Evolutionary conservation across 2,329 filamentous ascomycete species (phyloP).

Genomic region (Dactylellina leptospora): DNA sequence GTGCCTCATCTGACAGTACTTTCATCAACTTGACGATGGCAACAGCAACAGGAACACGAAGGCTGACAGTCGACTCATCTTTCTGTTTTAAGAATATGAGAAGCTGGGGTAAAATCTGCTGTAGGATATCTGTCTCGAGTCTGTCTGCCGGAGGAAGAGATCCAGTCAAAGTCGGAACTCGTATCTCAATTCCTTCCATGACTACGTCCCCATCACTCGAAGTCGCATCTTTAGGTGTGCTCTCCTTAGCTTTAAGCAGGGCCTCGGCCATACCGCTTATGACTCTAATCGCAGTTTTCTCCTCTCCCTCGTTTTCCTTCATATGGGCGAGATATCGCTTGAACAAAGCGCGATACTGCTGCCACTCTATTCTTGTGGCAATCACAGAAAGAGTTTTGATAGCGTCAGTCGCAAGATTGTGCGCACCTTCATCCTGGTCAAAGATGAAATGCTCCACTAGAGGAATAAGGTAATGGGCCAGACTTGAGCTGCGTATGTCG

Average conservation of each 20-base stretch:
- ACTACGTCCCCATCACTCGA: slow-evolving; percentile 52
- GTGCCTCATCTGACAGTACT: slow-evolving; percentile 76
- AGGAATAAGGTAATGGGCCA: slow-evolving; percentile 87
- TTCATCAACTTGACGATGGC: slow-evolving; percentile 88
- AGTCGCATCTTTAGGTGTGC: slow-evolving; percentile 54
- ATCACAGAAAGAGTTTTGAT: slow-evolving; percentile 80
- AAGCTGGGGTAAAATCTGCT: slow-evolving; percentile 32
- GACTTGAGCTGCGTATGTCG: slow-evolving; percentile 76
- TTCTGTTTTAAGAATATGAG: slow-evolving; percentile 75
- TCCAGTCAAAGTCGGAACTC: slow-evolving; percentile 79
- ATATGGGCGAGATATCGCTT: slow-evolving; percentile 85
- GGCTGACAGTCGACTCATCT: slow-evolving; percentile 91
- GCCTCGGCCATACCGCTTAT: slow-evolving; percentile 83
- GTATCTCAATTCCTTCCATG: slow-evolving; percentile 64
- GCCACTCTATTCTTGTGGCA: slow-evolving; percentile 82
- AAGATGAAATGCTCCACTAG: slow-evolving; percentile 94
- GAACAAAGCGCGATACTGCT: slow-evolving; percentile 84
- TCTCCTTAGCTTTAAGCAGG: slow-evolving; percentile 63
- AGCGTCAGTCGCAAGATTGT: slow-evolving; percentile 85
- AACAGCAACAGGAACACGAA: slow-evolving; percentile 87
- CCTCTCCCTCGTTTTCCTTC: slow-evolving; percentile 78
- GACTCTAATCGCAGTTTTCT: slow-evolving; percentile 85
- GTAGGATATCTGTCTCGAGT: slow-evolving; percentile 35
- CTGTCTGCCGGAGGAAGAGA: slow-evolving; percentile 64
- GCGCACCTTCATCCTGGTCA: slow-evolving; percentile 81